Evolutionary conservation across 805 yeast species (phyloP), one percentile per base, ranked within the genome.

Genomic region (Candida sonorensis): DNA sequence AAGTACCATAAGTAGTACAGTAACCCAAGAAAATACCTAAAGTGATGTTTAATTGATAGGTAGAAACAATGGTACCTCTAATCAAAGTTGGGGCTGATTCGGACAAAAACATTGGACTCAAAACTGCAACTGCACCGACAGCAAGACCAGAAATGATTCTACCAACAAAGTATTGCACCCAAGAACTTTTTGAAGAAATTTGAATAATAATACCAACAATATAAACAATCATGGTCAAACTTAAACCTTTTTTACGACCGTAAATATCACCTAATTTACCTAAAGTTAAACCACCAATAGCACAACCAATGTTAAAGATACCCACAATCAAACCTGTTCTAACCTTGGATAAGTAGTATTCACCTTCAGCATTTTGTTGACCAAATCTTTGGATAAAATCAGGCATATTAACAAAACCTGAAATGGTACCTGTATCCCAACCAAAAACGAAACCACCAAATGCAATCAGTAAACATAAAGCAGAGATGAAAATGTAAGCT

Each of bases 361-460:
- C 55, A 36, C 79, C 80, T n/a, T 50, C 49, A 5, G 51, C 30
- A 36, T 60, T 41, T 3, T 40, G 15, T 39, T 62, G 57, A 50
- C 82, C 85, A 43, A 77, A 77, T 46, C 77, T 61, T 13, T 42
- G 35, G 32, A 59, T 50, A 55, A 70, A 79, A 40, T 75, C 75
- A n/a, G 63, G 46, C 77, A 78, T 73, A 51, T 73, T 73, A 30
- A 77, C 75, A 47, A 79, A 75, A 44, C 85, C 85, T 25, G 82
- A 76, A 55, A 78, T 72, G 42, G 86, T 77, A 62, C 86, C 87
- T 31, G 84, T 80, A 62, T 79, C 87, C 69, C 79, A 79, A 38
- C 87, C 87, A 49, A 77, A 80, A 27, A 79, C 78, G 52, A 75
- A 80, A 29, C 87, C 88, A 61, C 85, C 86, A 41, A 80, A 80